Evolutionary conservation across 129 eudicot genomes (phyloP).

Genomic region (Smallanthus sonchifolius): DNA sequence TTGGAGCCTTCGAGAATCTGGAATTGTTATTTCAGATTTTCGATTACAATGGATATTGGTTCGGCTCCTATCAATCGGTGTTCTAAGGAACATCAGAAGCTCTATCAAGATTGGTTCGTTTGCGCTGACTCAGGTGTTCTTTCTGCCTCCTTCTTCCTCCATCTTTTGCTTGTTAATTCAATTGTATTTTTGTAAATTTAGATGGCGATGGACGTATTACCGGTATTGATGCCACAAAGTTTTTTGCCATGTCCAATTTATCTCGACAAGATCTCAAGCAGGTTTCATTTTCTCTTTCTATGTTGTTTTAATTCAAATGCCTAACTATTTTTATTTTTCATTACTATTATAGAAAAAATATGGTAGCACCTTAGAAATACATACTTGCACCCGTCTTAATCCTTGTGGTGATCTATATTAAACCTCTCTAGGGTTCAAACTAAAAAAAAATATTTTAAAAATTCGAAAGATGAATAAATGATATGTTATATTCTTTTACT

Average conservation of each 20-base stretch:
- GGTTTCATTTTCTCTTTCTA: conserved; percentile 27
- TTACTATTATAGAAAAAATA: too few species aligned
- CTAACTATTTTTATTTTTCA: too few species aligned
- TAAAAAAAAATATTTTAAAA: too few species aligned
- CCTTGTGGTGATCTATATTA: too few species aligned
- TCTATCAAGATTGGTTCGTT: conserved; percentile 79
- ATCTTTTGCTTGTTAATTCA: background rate
- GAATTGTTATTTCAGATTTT: conserved; percentile 36
- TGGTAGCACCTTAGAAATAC: too few species aligned
- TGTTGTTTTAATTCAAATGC: too few species aligned
- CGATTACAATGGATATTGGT: conserved; percentile 66
- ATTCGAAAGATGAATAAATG: too few species aligned
- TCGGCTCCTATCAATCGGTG: conserved; percentile 69
- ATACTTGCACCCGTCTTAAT: too few species aligned
- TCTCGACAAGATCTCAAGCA: conserved; percentile 79
- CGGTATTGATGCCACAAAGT: conserved; percentile 78
- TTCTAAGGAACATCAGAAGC: conserved; percentile 70
- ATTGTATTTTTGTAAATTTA: conserved; percentile 7
- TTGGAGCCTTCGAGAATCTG: conserved; percentile 38
- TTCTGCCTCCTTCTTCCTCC: background rate
- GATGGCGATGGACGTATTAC: conserved; percentile 89
- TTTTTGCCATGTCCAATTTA: conserved; percentile 70
- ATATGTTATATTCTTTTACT: too few species aligned
- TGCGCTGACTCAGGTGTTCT: conserved; percentile 69
- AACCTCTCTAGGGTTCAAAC: too few species aligned